Conservation (phyloP, 345 rosid genomes). For the Dovyalis caffra region DNA sequence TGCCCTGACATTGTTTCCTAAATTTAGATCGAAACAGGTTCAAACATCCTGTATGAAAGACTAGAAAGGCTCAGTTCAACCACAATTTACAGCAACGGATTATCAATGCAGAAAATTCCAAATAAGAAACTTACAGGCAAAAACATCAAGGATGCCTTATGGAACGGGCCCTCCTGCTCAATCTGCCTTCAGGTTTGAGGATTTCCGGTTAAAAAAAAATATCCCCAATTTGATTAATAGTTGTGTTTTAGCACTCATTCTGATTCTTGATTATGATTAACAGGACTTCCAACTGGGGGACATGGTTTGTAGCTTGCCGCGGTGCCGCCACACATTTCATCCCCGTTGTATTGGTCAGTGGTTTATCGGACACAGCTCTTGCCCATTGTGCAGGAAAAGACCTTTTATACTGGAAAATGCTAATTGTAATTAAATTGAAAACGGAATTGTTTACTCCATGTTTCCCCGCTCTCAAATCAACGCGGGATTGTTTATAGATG, state of each 20-base stretch:
- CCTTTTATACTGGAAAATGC: neutral
- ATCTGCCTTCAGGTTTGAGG: constrained; percentile 46
- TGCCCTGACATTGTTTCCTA: neutral
- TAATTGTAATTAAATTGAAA: neutral
- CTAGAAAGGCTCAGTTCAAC: constrained; percentile 2
- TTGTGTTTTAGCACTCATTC: neutral
- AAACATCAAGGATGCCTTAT: constrained; percentile 22
- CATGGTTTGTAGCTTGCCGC: constrained; percentile 25
- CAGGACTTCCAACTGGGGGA: constrained; percentile 39
- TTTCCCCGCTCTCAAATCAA: neutral
- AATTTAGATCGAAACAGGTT: neutral
- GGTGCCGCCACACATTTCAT: constrained; percentile 37
- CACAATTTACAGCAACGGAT: neutral
- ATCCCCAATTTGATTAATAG: neutral
- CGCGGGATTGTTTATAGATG: neutral
- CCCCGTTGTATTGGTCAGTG: constrained; percentile 24
- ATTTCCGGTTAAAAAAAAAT: neutral
- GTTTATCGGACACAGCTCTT: constrained; percentile 29
- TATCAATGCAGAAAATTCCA: neutral
- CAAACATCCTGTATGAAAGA: constrained; percentile 3
- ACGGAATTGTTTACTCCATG: neutral
- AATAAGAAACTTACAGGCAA: constrained; percentile 20
- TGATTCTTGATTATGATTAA: neutral
- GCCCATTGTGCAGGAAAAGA: constrained; percentile 40
- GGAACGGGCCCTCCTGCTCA: constrained; percentile 34